Conservation (phyloP, 139 green algal species). For the Closterium sp. region DNA sequence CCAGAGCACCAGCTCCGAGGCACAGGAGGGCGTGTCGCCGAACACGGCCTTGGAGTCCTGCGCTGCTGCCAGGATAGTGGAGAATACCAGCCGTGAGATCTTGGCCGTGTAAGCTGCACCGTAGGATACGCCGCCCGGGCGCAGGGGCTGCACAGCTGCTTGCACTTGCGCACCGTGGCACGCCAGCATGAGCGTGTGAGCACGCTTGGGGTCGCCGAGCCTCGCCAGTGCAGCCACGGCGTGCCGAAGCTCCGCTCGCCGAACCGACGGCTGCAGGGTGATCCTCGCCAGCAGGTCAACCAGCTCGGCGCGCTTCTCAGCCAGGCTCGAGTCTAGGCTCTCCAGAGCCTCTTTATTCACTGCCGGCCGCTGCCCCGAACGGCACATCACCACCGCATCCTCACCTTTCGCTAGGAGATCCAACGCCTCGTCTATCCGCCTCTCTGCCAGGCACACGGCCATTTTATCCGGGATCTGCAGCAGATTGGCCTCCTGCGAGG, state of each 20-base stretch:
- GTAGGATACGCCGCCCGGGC: slow-evolving; percentile 25
- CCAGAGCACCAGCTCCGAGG: slow-evolving; percentile 50
- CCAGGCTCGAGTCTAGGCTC: neutral
- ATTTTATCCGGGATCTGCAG: neutral
- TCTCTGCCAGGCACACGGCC: neutral
- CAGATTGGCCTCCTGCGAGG: neutral
- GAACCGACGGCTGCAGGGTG: slow-evolving; percentile 34
- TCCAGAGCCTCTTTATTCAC: neutral
- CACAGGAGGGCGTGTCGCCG: neutral
- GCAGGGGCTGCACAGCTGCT: neutral
- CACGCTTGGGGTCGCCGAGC: slow-evolving; percentile 26
- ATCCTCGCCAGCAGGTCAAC: slow-evolving; percentile 17
- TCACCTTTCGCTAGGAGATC: neutral
- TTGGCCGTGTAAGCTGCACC: slow-evolving; percentile 35
- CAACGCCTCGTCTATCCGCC: neutral
- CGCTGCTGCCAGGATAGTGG: slow-evolving; percentile 20
- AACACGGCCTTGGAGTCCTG: slow-evolving; percentile 26
- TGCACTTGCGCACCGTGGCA: slow-evolving; percentile 17
- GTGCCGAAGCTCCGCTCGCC: slow-evolving; percentile 12
- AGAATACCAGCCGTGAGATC: slow-evolving; percentile 39
- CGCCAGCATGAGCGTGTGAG: slow-evolving; percentile 33
- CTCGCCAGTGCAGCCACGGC: slow-evolving; percentile 8
- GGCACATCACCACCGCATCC: neutral
- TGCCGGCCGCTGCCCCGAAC: neutral
- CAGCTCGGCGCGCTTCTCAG: slow-evolving; percentile 19